A percentile compares a stretch with the other conserved stretches of the same genome.
phyloP scores from a whole-genome alignment of 148 eudicot species.

The Spergularia bocconei region DNA sequence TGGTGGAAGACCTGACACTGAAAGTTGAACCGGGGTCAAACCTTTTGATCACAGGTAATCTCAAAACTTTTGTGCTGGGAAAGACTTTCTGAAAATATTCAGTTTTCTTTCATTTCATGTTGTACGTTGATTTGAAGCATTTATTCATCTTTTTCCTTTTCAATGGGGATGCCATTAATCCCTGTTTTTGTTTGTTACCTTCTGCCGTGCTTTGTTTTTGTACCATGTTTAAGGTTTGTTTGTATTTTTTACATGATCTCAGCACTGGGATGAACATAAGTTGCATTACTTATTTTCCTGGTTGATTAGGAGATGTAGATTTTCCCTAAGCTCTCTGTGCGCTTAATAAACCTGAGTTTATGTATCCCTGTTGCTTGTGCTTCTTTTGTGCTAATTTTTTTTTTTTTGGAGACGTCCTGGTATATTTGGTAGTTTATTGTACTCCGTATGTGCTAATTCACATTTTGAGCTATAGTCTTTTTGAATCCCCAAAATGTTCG shows the following conservation, averaged over 20 bases:
- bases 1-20: constrained; percentile 84
- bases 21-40: constrained; percentile 91
- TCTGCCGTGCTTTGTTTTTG: background rate
- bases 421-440: too few relatives aligned
- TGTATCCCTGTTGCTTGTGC: background rate
- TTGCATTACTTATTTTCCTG: background rate
- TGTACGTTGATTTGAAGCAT: background rate
- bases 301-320: too few relatives aligned
- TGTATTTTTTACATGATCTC: background rate
- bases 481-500: too few relatives aligned
- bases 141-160: background rate
- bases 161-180: background rate
- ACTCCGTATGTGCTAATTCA: background rate
- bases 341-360: background rate
- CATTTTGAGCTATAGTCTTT: background rate
- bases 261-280: background rate
- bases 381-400: background rate
- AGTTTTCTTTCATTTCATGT: too few relatives aligned
- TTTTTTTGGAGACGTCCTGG: too few relatives aligned
- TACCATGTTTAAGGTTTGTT: background rate
- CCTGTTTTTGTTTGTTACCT: background rate
- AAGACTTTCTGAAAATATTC: background rate
- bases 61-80: constrained; percentile 1
- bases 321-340: background rate
- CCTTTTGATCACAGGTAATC: constrained; percentile 89